Base-by-base conservation (phyloP, 2,329 filamentous ascomycete species). In the Achaetomium macrosporum region DNA sequence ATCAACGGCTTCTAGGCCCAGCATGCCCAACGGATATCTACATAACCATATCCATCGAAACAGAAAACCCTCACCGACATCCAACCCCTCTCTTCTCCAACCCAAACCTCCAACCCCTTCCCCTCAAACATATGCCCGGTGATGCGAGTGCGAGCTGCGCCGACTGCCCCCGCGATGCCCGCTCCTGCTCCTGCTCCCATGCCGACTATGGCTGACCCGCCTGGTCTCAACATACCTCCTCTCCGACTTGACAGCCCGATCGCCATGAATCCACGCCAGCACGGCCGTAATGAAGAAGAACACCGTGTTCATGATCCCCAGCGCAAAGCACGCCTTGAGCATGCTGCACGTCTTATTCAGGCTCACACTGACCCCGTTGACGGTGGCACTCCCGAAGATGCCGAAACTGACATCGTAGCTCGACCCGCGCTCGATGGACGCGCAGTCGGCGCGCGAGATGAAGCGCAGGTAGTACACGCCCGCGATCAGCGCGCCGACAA, bases 281-380 rank as follows among this genome's bases (percentile, higher is more conserved):
- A 92, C 71, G 47, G 82, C 79, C 3, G 89, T 93, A 65, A 86
- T 74, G 68, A 86, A 84, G 72, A 95, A 96, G 67, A 91, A 85
- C 59, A 93, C 73, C 60, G 76, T 75, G 68, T 93, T 88, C 78
- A 96, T 95, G 68, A 97, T 96, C 45, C 82, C 90, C 61, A 96
- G 84, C 2, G 90, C 92, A 71, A 90, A 97, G 60, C 77, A 79
- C 1, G 91, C 87, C 79, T 96, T 97, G 65, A 96, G 81, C 89
- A 96, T 93, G 46, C 86, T 81, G 72, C 92, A 97, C 5, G 83
- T 82, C 76, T 92, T 92, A 69, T 88, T 77, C 36, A 84, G 69
- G 49, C 77, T 69, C 39, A 84, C 65, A 40, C 76, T 69, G 54
- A 82, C 76, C 47, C 71, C 71, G 44, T 75, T 75, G 35, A 78